Evolutionary conservation across 23 red algal species (phyloP).

Genomic region (Cyanidioschyzon merolae): DNA sequence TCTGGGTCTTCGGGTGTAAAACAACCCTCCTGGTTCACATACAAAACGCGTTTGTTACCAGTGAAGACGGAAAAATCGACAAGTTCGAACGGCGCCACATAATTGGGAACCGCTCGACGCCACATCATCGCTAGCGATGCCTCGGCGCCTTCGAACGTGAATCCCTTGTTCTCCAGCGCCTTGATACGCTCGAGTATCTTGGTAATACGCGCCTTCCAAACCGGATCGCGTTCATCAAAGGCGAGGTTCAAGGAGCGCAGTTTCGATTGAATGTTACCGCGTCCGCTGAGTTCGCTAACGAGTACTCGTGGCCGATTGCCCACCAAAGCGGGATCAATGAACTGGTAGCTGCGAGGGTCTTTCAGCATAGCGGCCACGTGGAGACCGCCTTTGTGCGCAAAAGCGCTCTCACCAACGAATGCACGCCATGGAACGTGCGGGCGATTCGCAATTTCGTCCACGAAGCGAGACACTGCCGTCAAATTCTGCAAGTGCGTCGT

Average conservation of each 20-base stretch:
- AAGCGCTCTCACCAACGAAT: slow-evolving; percentile 79
- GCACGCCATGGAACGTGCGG: slow-evolving; percentile 45
- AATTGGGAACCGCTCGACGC: slow-evolving; percentile 39
- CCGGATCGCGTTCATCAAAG: slow-evolving; percentile 18
- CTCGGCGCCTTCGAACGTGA: slow-evolving; percentile 95
- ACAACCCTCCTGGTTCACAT: slow-evolving; percentile 24
- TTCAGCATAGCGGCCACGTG: slow-evolving; percentile 95
- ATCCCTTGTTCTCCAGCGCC: slow-evolving; percentile 78
- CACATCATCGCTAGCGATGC: slow-evolving; percentile 83
- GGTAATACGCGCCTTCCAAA: slow-evolving; percentile 31
- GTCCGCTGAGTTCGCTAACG: slow-evolving; percentile 74
- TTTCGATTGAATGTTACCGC: slow-evolving; percentile 79
- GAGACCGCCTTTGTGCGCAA: slow-evolving; percentile 97
- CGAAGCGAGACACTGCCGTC: slow-evolving; percentile 61
- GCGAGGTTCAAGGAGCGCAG: slow-evolving; percentile 53
- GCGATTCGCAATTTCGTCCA: slow-evolving; percentile 76
- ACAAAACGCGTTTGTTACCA: slow-evolving; percentile 52
- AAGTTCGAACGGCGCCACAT: slow-evolving; percentile 82
- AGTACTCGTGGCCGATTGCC: slow-evolving; percentile 87
- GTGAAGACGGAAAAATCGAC: slow-evolving; percentile 80
- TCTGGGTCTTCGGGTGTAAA: slow-evolving; percentile 1
- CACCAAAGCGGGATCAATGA: slow-evolving; percentile 67
- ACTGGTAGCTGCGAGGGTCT: slow-evolving; percentile 77
- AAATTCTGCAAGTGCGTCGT: slow-evolving; percentile 36
- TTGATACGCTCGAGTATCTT: slow-evolving; percentile 67